Base-by-base conservation (phyloP, 1,284 basidiomycete genomes). In the Abortiporus biennis region DNA sequence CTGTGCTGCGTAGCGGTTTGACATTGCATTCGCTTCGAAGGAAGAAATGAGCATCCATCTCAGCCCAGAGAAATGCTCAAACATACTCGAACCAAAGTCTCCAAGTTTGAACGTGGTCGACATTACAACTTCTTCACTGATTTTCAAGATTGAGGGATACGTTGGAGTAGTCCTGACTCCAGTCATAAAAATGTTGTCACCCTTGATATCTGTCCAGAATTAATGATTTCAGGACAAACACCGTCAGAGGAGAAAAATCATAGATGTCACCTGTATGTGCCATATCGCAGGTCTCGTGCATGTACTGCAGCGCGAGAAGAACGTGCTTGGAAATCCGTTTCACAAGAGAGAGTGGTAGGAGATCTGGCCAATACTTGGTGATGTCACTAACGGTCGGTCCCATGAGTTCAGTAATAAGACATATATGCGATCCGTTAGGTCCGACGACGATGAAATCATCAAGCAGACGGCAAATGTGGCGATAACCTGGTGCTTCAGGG, bases 1-100 rank as follows among this genome's bases (percentile, higher is more conserved):
- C 66, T 61, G n/a, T 8, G 27, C 27, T 29, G 27, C 27, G 27
- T 29, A 29, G 27, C n/a, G 9, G 27, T 29, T n/a, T 9, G 27
- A 29, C 27, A n/a, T 9, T 9, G 27, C 9, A 8, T 8, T 9
- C 27, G 27, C 27, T 9, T 29, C 27, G 9, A 29, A n/a, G n/a
- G 27, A n/a, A n/a, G n/a, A n/a, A n/a, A n/a, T n/a, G n/a, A n/a
- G n/a, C n/a, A n/a, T n/a, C n/a, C n/a, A n/a, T n/a, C n/a, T n/a
- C n/a, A n/a, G n/a, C n/a, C n/a, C n/a, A n/a, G n/a, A n/a, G n/a
- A n/a, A n/a, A n/a, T n/a, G 8, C n/a, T 29, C 8, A n/a, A n/a
- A 29, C 27, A 9, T 29, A 29, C 27, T n/a, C 8, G 27, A 29
- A 8, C 27, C 27, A 29, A 29, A 29, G 27, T 29, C 27, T 29